Percentiles rank a stretch among this genome's conserved stretches.
Conservation (phyloP, 2,329 filamentous ascomycete species). For the Aspergillus arachidicola region DNA sequence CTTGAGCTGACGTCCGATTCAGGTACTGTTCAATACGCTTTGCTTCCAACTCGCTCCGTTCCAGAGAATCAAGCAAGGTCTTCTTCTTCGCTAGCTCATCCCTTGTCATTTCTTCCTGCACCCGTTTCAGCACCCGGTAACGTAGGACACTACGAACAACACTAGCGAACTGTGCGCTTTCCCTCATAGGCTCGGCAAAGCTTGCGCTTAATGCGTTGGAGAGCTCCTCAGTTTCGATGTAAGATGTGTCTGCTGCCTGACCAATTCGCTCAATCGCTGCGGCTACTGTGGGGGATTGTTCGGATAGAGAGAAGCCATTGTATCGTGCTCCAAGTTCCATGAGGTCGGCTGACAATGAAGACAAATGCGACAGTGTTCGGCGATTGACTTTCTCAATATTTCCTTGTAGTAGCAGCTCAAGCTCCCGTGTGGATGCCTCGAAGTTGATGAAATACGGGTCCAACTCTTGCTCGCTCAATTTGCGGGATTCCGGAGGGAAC, state of each 20-base stretch:
- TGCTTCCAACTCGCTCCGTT: conserved; percentile 89
- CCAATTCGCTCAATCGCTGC: conserved; percentile 92
- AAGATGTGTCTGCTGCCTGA: conserved; percentile 93
- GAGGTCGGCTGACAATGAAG: conserved; percentile 80
- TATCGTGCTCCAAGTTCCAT: conserved; percentile 94
- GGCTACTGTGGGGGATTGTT: conserved; percentile 83
- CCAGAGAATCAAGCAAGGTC: conserved; percentile 79
- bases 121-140: conserved; percentile 88
- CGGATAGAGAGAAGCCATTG: conserved; percentile 94
- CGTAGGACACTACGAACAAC: conserved; percentile 86
- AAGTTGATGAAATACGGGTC: conserved; percentile 96
- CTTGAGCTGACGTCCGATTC: conserved; percentile 58
- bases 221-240: conserved; percentile 91
- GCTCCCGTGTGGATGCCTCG: conserved; percentile 86
- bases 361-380: conserved; percentile 81
- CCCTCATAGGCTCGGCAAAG: conserved; percentile 96
- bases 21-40: conserved; percentile 93
- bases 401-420: conserved; percentile 84
- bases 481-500: conserved; percentile 78
- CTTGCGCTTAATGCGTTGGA: conserved; percentile 84
- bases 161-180: conserved; percentile 95
- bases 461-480: conserved; percentile 82
- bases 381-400: conserved; percentile 97
- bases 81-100: conserved; percentile 91
- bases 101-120: conserved; percentile 95